A percentile compares a stretch with the other conserved stretches of the same genome.
These are phyloP conservation scores for grape (Vitis vinifera) DNA, from an alignment of 164 flowering plant genomes.

Conservation along the genomic window ASM3070453v1 NC_081805.1:24309501-24310000, in stretches of 20 bases:
- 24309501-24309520: too few species aligned
- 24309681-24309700: slow-evolving; percentile 56
- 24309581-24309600: slow-evolving; percentile 39
- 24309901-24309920: slow-evolving; percentile 57
- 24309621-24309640: slow-evolving; percentile 58
- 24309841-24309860: slow-evolving; percentile 58
- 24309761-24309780: too few species aligned
- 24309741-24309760: background rate
- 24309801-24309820: slow-evolving; percentile 55
- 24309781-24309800: background rate
- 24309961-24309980: slow-evolving; percentile 51
- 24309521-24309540: too few species aligned
- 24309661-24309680: slow-evolving; percentile 58
- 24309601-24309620: slow-evolving; percentile 50
- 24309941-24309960: slow-evolving; percentile 50
- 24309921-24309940: slow-evolving; percentile 59
- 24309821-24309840: slow-evolving; percentile 47
- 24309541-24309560: too few species aligned
- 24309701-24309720: slow-evolving; percentile 62
- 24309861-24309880: slow-evolving; percentile 73
- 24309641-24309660: slow-evolving; percentile 54
- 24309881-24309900: slow-evolving; percentile 52
- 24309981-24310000: slow-evolving; percentile 45
- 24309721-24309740: background rate
- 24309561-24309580: slow-evolving; percentile 9